A percentile compares a stretch with the other conserved stretches of the same genome.
These are phyloP conservation scores for Leccinum fallax DNA, from an alignment of 1,284 basidiomycete genomes.

Conservation along the genomic window DNA sequence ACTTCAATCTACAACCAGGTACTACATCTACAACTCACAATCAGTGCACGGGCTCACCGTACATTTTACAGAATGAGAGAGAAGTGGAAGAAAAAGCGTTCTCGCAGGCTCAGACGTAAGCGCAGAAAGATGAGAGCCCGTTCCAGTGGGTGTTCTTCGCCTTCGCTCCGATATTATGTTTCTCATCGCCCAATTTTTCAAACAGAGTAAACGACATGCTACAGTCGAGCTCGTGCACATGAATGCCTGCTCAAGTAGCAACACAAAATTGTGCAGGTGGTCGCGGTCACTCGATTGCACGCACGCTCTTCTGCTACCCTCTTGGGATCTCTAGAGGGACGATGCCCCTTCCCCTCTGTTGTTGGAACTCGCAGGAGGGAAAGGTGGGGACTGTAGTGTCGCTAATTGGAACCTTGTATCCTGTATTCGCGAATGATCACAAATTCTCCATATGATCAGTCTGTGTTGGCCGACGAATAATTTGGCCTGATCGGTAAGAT, in stretches of 20 bases:
- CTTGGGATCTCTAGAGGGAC: slow-evolving; percentile 22
- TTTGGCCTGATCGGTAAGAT: too few species aligned
- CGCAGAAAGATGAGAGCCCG: slow-evolving; percentile 91
- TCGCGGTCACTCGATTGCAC: slow-evolving; percentile 23
- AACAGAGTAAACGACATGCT: slow-evolving; percentile 32
- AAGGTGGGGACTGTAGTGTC: slow-evolving; percentile 27
- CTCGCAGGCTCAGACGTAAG: slow-evolving; percentile 84
- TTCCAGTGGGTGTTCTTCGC: slow-evolving; percentile 65
- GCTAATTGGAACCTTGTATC: slow-evolving; percentile 27
- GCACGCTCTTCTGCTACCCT: slow-evolving; percentile 28
- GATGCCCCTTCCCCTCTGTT: slow-evolving; percentile 21
- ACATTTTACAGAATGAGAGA: slow-evolving; percentile 69
- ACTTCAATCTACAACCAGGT: slow-evolving; percentile 36
- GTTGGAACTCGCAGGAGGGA: slow-evolving; percentile 26
- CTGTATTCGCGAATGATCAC: slow-evolving; percentile 21
- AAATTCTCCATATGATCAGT: background rate
- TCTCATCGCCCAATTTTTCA: slow-evolving; percentile 9
- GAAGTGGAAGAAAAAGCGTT: slow-evolving; percentile 92
- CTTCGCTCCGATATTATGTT: background rate
- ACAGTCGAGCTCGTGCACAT: slow-evolving; percentile 34
- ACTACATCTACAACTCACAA: slow-evolving; percentile 13
- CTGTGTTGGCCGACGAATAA: too few species aligned
- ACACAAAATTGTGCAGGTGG: slow-evolving; percentile 15
- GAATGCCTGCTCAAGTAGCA: slow-evolving; percentile 17
- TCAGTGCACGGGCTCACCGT: background rate